Base-by-base conservation (phyloP, 768 basidiomycete species). In the Russula vinacea region DNA sequence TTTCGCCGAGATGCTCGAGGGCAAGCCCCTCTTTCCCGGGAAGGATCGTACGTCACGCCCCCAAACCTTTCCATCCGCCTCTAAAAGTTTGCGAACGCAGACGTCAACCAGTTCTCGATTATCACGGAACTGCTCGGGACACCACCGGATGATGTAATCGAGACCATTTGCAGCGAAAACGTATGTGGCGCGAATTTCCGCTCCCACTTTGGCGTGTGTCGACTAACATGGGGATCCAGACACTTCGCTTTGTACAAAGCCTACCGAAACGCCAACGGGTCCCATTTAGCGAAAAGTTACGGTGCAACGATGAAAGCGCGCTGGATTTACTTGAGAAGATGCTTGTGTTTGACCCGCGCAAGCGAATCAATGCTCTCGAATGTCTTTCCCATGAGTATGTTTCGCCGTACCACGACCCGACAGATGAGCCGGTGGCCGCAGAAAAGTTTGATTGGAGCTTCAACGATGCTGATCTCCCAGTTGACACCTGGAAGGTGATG, bases 401-500 rank as follows among this genome's bases (percentile, higher is more conserved):
- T 24, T 84, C 92, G 1, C 97, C 96, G 2, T 99, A 99, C 73
- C 97, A 99, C 72, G 97, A 99, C 76, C 94, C 96, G 9, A 94
- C 93, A 2, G 97, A 99, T 73, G 97, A 99, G 74, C 97, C 97
- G 10, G 87, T 88, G 22, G 92, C 97, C 14, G 85, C 81, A 19
- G 94, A 98, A 73, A 89, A 90, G 72, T 99, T 99, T 71, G 97
- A 99, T 76, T 99, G 97, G 97, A 91, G 88, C 71, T 99, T 99
- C 84, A 99, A 99, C 76, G 97, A 99, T 68, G 97, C 97, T 22
- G 97, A 99, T 75, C 81, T 99, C 51, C 97, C 97, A 0, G 91
- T 98, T 13, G 97, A 99, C 72, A 96, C 93, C 1, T 99, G 97
- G 97, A 98, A 98, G 78, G 96, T 97, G 73, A 99, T 99, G 97